These are phyloP conservation scores for Colletotrichum siamense DNA, from an alignment of 2,329 filamentous ascomycete species.

Conservation along the genomic window DNA sequence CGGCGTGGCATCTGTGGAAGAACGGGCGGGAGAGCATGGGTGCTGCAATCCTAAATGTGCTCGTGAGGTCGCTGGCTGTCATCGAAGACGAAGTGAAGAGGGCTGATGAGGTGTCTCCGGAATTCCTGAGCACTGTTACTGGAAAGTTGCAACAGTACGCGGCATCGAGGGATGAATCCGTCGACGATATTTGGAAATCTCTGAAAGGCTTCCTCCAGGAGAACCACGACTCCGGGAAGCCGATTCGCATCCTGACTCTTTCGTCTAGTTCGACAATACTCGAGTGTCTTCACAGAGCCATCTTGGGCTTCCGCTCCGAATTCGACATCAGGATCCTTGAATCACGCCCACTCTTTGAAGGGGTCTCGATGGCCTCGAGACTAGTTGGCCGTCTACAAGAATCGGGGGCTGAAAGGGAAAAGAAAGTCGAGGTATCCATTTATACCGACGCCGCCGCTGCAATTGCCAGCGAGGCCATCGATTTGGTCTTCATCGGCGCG, in stretches of 20 bases:
- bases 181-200: conserved; percentile 35
- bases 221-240: conserved; percentile 24
- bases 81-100: conserved; percentile 37
- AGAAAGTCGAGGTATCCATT: conserved; percentile 48
- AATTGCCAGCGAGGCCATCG: conserved; percentile 53
- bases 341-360: conserved; percentile 71
- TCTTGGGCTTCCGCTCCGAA: conserved; percentile 35
- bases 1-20: conserved; percentile 69
- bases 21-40: conserved; percentile 72
- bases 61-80: conserved; percentile 50
- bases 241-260: conserved; percentile 61
- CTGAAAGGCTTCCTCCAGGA: conserved; percentile 38
- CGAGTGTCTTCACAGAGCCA: conserved; percentile 48
- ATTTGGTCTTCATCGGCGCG: conserved; percentile 68
- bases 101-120: conserved; percentile 17
- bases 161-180: conserved; percentile 27
- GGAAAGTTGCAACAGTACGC: conserved; percentile 16
- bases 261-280: conserved; percentile 69
- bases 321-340: conserved; percentile 68
- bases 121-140: conserved; percentile 24
- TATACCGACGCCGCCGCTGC: conserved; percentile 67
- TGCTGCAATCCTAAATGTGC: conserved; percentile 58
- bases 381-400: conserved; percentile 35
- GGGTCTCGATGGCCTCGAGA: conserved; percentile 58
- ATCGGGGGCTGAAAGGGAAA: conserved; percentile 20